Evolutionary conservation across 306 rosid species (phyloP).

Genomic region (Trifolium repens): DNA sequence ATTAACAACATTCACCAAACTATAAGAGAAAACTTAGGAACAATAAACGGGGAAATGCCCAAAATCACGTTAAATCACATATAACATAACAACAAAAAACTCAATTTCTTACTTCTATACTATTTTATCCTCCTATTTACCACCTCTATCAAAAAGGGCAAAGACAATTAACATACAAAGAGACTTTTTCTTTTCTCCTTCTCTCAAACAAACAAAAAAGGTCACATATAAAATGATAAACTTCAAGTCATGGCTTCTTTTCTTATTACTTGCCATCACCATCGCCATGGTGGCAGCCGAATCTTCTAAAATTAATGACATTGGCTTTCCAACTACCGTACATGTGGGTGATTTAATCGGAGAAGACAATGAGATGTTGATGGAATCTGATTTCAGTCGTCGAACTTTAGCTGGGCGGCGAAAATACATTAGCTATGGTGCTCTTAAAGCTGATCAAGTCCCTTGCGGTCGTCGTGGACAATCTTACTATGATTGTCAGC

Average conservation of each 20-base stretch:
- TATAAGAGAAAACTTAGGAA: conserved; percentile 16
- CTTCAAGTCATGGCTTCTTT: conserved; percentile 39
- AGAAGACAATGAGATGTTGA: conserved; percentile 54
- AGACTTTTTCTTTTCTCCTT: neutral
- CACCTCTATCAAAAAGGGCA: conserved; percentile 44
- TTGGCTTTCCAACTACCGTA: neutral
- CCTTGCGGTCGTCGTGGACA: conserved; percentile 55
- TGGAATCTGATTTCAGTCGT: conserved; percentile 45
- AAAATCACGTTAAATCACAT: conserved; percentile 35
- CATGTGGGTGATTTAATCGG: conserved; percentile 44
- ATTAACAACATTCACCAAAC: conserved; percentile 13
- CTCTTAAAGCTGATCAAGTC: conserved; percentile 37
- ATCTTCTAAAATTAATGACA: conserved; percentile 35
- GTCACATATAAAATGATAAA: conserved; percentile 34
- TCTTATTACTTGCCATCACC: conserved; percentile 45
- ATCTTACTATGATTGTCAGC: conserved; percentile 56
- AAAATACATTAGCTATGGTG: conserved; percentile 47
- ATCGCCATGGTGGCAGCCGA: conserved; percentile 34
- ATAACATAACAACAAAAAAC: neutral
- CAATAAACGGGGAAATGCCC: neutral
- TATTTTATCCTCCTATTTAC: conserved; percentile 45
- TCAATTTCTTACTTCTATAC: conserved; percentile 3
- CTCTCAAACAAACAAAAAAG: neutral
- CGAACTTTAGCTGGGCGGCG: neutral
- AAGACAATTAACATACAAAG: neutral